These are phyloP conservation scores for Phaeosphaeriaceae sp. DNA, from an alignment of 2,329 filamentous ascomycete species.

Conservation along the genomic window DNA sequence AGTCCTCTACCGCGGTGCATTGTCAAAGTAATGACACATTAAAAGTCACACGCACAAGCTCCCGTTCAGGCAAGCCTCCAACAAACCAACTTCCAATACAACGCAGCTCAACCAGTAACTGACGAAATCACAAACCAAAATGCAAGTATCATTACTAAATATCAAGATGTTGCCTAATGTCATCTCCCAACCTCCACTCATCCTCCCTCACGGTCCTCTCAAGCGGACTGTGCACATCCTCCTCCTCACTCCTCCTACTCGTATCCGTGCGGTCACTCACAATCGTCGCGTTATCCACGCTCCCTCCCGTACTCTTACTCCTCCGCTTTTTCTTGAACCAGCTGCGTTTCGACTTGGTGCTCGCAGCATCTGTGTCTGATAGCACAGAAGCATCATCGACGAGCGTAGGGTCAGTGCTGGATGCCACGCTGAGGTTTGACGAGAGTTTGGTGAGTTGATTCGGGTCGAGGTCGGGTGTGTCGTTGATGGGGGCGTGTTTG, in stretches of 20 bases:
- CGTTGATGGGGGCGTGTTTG: slow-evolving; percentile 40
- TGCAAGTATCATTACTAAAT: slow-evolving; percentile 48
- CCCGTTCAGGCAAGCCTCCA: too few species aligned
- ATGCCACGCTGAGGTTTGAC: slow-evolving; percentile 33
- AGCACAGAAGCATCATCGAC: slow-evolving; percentile 30
- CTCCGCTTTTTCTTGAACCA: slow-evolving; percentile 48
- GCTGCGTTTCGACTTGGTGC: slow-evolving; percentile 39
- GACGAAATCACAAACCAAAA: too few species aligned
- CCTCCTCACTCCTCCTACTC: slow-evolving; percentile 49
- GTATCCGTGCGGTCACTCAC: slow-evolving; percentile 38
- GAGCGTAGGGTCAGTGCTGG: slow-evolving; percentile 32
- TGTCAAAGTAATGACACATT: too few species aligned
- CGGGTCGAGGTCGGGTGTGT: slow-evolving; percentile 28
- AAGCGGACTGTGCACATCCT: slow-evolving; percentile 59
- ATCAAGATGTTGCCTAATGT: slow-evolving; percentile 83
- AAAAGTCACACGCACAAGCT: too few species aligned
- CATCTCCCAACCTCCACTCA: slow-evolving; percentile 82
- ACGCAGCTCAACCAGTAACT: too few species aligned
- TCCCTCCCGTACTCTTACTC: slow-evolving; percentile 35
- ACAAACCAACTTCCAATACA: too few species aligned
- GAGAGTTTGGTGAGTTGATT: slow-evolving; percentile 28
- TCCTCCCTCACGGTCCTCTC: slow-evolving; percentile 59
- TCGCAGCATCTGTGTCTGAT: slow-evolving; percentile 40
- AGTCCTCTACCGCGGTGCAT: too few species aligned
- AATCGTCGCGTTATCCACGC: slow-evolving; percentile 39